Percentiles rank a stretch among this genome's conserved stretches.
These are phyloP conservation scores for Stygiomarasmius scandens DNA, from an alignment of 1,284 basidiomycete species.

Conservation along the genomic window DNA sequence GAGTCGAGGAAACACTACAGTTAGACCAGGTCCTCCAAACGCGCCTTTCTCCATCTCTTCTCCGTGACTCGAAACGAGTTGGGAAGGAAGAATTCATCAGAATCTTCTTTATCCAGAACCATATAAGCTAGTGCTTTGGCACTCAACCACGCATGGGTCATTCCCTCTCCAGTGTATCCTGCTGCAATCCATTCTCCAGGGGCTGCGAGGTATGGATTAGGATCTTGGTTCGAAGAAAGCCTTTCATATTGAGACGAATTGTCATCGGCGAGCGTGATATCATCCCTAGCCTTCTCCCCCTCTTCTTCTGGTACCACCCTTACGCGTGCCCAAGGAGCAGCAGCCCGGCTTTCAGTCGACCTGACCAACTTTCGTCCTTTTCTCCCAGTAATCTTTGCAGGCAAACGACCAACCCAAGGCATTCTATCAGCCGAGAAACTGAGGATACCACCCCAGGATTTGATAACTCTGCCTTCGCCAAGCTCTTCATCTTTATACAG, in stretches of 20 bases:
- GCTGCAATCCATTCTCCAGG: constrained; percentile 58
- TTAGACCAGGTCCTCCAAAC: too few species aligned
- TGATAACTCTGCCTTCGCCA: constrained; percentile 45
- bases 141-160: constrained; percentile 68
- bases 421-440: constrained; percentile 53
- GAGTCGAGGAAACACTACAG: too few species aligned
- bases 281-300: not conserved
- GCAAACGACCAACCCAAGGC: constrained; percentile 62
- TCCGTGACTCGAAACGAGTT: constrained; percentile 52
- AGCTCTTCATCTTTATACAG: constrained; percentile 18
- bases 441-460: constrained; percentile 63
- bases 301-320: not conserved
- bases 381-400: constrained; percentile 37
- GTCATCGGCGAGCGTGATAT: not conserved
- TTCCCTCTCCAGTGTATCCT: constrained; percentile 68
- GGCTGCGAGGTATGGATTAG: constrained; percentile 17
- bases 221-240: not conserved
- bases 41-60: constrained; percentile 45
- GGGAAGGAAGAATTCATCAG: constrained; percentile 46
- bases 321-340: not conserved
- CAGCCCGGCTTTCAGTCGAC: not conserved
- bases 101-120: constrained; percentile 39
- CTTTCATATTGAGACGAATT: not conserved
- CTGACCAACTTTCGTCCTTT: constrained; percentile 13
- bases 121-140: constrained; percentile 59